These are phyloP conservation scores for Cadophora malorum DNA, from an alignment of 2,329 filamentous ascomycete genomes.

Conservation along the genomic window DNA sequence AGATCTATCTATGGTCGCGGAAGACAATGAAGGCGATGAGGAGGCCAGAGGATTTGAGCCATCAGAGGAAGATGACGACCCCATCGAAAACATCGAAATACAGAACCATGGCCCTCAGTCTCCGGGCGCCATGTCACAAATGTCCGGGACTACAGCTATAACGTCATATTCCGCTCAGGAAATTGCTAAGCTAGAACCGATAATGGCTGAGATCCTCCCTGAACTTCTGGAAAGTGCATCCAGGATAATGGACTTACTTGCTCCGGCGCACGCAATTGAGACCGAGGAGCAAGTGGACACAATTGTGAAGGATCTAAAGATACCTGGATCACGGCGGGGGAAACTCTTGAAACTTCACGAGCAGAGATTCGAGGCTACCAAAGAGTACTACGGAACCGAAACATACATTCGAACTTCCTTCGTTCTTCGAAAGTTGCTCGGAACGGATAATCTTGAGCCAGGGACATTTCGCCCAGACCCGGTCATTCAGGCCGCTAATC, in stretches of 20 bases:
- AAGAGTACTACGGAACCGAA: slow-evolving; percentile 32
- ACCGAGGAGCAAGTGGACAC: slow-evolving; percentile 42
- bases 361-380: slow-evolving; percentile 28
- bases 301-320: slow-evolving; percentile 43
- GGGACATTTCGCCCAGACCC: slow-evolving; percentile 46
- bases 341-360: slow-evolving; percentile 31
- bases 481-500: slow-evolving; percentile 52
- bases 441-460: slow-evolving; percentile 33
- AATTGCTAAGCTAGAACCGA: slow-evolving; percentile 45
- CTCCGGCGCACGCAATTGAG: slow-evolving; percentile 41
- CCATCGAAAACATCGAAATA: slow-evolving; percentile 23
- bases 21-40: slow-evolving; percentile 32
- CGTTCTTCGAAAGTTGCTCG: slow-evolving; percentile 45
- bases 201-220: slow-evolving; percentile 49
- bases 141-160: slow-evolving; percentile 39
- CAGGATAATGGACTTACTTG: slow-evolving; percentile 48
- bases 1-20: slow-evolving; percentile 42
- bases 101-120: slow-evolving; percentile 27
- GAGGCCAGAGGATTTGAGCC: slow-evolving; percentile 2
- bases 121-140: slow-evolving; percentile 33
- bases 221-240: slow-evolving; percentile 46
- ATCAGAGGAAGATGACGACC: slow-evolving; percentile 19
- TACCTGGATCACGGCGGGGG: slow-evolving; percentile 29
- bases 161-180: slow-evolving; percentile 37
- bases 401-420: slow-evolving; percentile 47